A percentile compares a stretch with the other conserved stretches of the same genome.
These are phyloP conservation scores for Elsinoe necatrix DNA, from an alignment of 2,329 filamentous ascomycete genomes.

Conservation along the genomic window DNA sequence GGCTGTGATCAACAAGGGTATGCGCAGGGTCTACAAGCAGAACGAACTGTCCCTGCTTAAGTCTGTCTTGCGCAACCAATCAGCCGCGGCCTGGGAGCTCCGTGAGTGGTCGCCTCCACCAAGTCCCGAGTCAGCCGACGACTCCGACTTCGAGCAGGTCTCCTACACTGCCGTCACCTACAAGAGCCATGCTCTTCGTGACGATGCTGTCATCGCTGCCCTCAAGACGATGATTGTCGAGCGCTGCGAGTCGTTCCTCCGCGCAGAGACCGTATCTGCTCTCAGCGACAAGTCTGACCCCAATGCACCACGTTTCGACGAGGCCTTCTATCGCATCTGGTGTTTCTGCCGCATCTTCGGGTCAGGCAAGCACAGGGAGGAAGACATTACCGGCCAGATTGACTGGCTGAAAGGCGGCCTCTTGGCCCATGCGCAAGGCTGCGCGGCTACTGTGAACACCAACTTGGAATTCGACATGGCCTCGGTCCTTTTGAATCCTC, in stretches of 20 bases:
- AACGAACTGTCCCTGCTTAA: conserved; percentile 49
- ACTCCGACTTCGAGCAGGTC: conserved; percentile 40
- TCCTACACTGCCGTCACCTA: conserved; percentile 49
- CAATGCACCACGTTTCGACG: conserved; percentile 45
- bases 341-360: conserved; percentile 58
- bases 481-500: conserved; percentile 47
- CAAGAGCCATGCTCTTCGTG: conserved; percentile 43
- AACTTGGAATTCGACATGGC: conserved; percentile 42
- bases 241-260: conserved; percentile 48
- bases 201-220: conserved; percentile 45
- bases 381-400: conserved; percentile 51
- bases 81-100: conserved; percentile 52
- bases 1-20: conserved; percentile 47
- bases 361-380: conserved; percentile 48
- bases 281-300: conserved; percentile 41
- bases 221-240: conserved; percentile 50
- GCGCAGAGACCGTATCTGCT: conserved; percentile 47
- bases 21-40: conserved; percentile 50
- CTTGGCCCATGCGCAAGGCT: conserved; percentile 41
- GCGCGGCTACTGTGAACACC: conserved; percentile 39
- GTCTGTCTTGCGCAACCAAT: conserved; percentile 44
- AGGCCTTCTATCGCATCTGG: conserved; percentile 59
- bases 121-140: conserved; percentile 23
- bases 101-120: conserved; percentile 48
- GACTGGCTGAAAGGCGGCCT: conserved; percentile 55